Evolutionary conservation across 2,329 filamentous ascomycete genomes (phyloP), one percentile per base, ranked within the genome.

Genomic region (Ceratocystis cacaofunesta): DNA sequence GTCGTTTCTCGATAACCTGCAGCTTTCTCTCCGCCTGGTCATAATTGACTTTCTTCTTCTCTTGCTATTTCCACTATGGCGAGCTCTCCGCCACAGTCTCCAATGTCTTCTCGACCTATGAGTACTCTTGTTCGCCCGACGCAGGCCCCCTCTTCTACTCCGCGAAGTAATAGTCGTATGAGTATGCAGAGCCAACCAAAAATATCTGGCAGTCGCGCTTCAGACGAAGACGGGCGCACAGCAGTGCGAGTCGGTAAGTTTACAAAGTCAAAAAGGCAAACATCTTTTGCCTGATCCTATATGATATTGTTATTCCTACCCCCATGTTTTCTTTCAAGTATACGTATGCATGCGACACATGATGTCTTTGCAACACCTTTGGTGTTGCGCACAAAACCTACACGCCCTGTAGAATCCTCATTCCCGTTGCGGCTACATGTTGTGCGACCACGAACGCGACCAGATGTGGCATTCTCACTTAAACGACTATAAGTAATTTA

Each of bases 201-300:
- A 63, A 87, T 85, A 65, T 82, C 82, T 70, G 85, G 87, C 69
- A 95, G 90, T 76, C 84, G 90, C 72, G 87, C 88, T 28, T 95
- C 91, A 0, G 92, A 96, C 72, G 92, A 96, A 71, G 92, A 96
- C 74, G 82, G 82, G 69, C 92, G 89, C 74, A 96, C 92, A 5
- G 89, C 92, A 30, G 92, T 96, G 77, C 94, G 90, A 92, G 92
- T 96, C 74, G 92, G 92, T 96, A 83, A 71, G 91, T 88, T 68
- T 61, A 19, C 2, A 41, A 70, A 68, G 15, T 17, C 36, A 25
- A 62, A 41, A 19, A 66, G 55, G 36, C 36, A 41, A 41, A 60
- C 22, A 61, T 28, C 22, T 63, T 43, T 64, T 44, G 48, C 8
- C 41, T 25, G 15, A 15, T 44, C 17, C 46, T 50, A 8, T 46